Base-by-base conservation (phyloP, 331 rosid species). In the Pyracantha coccinea region DNA sequence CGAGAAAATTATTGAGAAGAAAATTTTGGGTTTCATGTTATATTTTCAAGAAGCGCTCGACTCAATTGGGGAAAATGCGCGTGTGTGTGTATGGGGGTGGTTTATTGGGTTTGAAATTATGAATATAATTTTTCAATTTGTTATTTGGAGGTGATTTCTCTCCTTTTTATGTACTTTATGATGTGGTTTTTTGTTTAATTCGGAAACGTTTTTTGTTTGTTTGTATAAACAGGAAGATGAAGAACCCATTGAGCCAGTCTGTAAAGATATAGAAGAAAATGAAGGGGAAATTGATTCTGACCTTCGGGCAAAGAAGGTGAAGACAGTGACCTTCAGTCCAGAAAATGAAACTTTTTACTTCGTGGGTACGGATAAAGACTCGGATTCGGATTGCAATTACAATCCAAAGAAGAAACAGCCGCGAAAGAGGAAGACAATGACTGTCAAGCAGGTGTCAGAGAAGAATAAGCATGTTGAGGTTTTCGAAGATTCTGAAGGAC, bases 251-350 rank as follows among this genome's bases (percentile, higher is more conserved):
- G 35, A 28, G 53, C 29, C 64, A 2, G 33, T 45, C 6, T 27
- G 8, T 29, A 52, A 19, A 10, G 12, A 73, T 27, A 14, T 69
- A 24, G 71, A 47, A 35, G 80, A 63, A 54, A 69, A 3, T 55
- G 64, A 74, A 14, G 4, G 31, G 38, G 85, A 31, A 55, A 53
- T 53, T 55, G 77, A 47, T 50, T 41, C 71, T 17, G 57, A 45
- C n/a, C 19, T 52, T 44, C 47, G 45, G 52, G 25, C 15, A 7
- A 23, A 58, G 23, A 69, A 62, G 12, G 71, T 8, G 16, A 82
- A 82, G 68, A 78, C 71, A 70, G 86, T 82, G 0, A 82, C 13
- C 67, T 82, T 82, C 55, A 83, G 78, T 53, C 86, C 86, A 3
- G 75, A 83, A 14, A 83, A 74, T 27, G 67, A 82, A 59, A 78